Conservation (phyloP, 768 basidiomycete species). For the Lactarius hatsudake region DNA sequence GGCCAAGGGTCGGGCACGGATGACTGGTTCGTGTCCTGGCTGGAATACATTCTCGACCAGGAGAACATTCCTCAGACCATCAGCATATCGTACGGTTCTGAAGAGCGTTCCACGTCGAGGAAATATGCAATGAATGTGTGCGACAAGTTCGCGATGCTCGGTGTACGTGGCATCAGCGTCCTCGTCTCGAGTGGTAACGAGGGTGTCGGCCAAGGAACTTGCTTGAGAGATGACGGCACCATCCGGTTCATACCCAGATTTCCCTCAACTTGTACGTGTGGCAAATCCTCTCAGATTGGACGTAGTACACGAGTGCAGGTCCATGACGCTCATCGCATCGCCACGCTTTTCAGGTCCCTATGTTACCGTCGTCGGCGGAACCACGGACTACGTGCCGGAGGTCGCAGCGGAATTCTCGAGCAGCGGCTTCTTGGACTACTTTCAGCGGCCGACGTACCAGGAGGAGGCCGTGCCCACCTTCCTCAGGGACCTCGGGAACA, state of each 20-base stretch:
- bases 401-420: background rate
- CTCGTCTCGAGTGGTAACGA: background rate
- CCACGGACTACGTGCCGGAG: background rate
- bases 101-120: background rate
- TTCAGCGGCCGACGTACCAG: background rate
- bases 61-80: background rate
- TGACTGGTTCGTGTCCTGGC: background rate
- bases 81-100: background rate
- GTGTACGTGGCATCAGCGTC: background rate
- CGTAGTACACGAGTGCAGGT: background rate
- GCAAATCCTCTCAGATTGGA: background rate
- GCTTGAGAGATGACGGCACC: rapidly evolving
- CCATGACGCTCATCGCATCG: background rate
- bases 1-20: too few species aligned
- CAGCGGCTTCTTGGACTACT: background rate
- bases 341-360: background rate
- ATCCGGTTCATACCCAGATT: background rate
- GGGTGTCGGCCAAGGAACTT: background rate
- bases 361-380: background rate
- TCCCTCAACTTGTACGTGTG: background rate
- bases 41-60: too few species aligned
- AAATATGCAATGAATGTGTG: background rate
- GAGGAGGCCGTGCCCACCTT: background rate
- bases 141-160: background rate
- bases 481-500: background rate